phyloP scores from a whole-genome alignment of 2,329 filamentous ascomycete species.

The Cladosporium velox region DNA sequence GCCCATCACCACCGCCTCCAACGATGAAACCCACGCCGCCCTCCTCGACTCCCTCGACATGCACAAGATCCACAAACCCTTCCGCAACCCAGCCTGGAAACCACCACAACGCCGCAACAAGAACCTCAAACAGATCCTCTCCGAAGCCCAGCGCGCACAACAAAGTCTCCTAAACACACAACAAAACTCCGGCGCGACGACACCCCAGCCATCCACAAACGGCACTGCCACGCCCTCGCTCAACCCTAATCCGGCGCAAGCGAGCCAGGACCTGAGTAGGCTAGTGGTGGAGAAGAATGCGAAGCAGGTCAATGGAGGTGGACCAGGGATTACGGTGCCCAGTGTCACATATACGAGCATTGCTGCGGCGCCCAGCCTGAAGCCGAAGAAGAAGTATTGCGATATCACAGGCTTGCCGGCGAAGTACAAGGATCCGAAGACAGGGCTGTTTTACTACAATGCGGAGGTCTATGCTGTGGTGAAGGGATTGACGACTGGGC shows the following conservation, averaged over 20 bases:
- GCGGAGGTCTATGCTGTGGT: constrained; percentile 87
- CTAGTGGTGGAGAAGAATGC: constrained; percentile 82
- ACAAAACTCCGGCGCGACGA: constrained; percentile 76
- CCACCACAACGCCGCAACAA: constrained; percentile 96
- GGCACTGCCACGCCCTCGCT: constrained; percentile 52
- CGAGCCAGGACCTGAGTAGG: constrained; percentile 80
- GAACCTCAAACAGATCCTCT: constrained; percentile 94
- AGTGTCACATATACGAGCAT: constrained; percentile 89
- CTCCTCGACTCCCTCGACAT: constrained; percentile 93
- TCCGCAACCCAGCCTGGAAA: constrained; percentile 88
- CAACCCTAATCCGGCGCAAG: constrained; percentile 84
- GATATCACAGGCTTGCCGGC: constrained; percentile 93
- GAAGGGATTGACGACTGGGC: constrained; percentile 75
- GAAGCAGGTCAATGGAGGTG: constrained; percentile 38
- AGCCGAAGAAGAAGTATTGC: constrained; percentile 82
- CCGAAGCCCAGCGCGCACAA: constrained; percentile 84
- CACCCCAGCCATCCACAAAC: constrained; percentile 50
- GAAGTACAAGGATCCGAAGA: constrained; percentile 93
- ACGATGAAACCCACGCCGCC: constrained; percentile 75
- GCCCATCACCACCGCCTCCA: constrained; percentile 68
- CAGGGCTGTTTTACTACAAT: constrained; percentile 87
- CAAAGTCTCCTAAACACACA: constrained; percentile 79
- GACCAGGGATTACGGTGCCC: constrained; percentile 48
- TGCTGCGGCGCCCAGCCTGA: constrained; percentile 85
- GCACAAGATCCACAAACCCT: constrained; percentile 79